Conservation (phyloP, 1,139 yeast genomes). For the Yamadazyma oceani region DNA sequence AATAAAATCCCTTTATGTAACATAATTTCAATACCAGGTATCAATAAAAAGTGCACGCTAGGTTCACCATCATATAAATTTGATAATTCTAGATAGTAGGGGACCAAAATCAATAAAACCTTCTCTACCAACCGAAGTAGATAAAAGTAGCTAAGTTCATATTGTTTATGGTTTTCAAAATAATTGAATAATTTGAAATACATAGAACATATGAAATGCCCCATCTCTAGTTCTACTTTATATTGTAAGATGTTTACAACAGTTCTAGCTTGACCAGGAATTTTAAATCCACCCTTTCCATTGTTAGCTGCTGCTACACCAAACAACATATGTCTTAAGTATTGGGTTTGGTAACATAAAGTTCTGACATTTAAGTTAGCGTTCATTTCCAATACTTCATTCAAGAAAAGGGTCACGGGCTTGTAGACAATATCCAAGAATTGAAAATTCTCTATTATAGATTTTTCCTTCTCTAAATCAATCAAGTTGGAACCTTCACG, state of each 20-base stretch:
- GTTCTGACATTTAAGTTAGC: conserved; percentile 6
- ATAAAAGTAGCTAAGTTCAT: conserved; percentile 32
- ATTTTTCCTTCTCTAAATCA: conserved; percentile 27
- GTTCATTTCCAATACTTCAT: conserved; percentile 13
- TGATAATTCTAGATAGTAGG: conserved; percentile 26
- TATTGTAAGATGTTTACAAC: conserved; percentile 8
- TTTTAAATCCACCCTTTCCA: too few species aligned
- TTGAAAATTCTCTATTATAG: conserved; percentile 11
- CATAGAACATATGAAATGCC: conserved; percentile 28
- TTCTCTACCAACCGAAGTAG: conserved; percentile 29
- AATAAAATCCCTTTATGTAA: conserved; percentile 33
- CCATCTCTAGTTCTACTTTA: conserved; percentile 32
- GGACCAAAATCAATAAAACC: conserved; percentile 29
- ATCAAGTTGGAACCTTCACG: conserved; percentile 23
- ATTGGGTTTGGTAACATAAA: conserved; percentile 15
- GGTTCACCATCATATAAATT: conserved; percentile 22
- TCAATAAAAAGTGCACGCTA: conserved; percentile 36
- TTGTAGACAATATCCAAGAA: conserved; percentile 11
- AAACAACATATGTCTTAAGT: conserved; percentile 11
- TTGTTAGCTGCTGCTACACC: not conserved
- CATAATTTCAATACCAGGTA: conserved; percentile 32
- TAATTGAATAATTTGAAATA: conserved; percentile 31
- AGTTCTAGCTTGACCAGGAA: not conserved
- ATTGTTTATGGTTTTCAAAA: conserved; percentile 29
- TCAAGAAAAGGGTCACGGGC: conserved; percentile 14